These are phyloP conservation scores for Cercis canadensis DNA, from an alignment of 306 rosid species.

Conservation along the genomic window DNA sequence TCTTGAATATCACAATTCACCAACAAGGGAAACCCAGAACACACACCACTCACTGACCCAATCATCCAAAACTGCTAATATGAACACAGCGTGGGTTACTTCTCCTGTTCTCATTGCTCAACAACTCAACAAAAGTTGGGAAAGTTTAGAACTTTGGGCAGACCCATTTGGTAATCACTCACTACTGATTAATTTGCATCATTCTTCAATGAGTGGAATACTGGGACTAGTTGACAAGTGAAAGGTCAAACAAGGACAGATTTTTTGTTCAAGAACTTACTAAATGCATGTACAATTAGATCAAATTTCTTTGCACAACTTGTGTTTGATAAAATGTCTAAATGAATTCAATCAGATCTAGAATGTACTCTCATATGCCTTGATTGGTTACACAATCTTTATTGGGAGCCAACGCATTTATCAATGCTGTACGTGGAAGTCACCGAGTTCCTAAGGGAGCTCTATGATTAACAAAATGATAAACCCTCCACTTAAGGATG, in stretches of 20 bases:
- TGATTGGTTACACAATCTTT: neutral
- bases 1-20: too few relatives aligned
- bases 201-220: slow-evolving; percentile 33
- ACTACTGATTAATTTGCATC: slow-evolving; percentile 21
- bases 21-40: too few relatives aligned
- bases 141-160: neutral
- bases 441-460: slow-evolving; percentile 25
- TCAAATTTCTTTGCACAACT: neutral
- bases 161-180: neutral
- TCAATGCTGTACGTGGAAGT: slow-evolving; percentile 38
- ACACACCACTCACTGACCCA: too few relatives aligned
- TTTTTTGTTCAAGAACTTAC: slow-evolving; percentile 13
- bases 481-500: slow-evolving; percentile 33
- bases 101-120: too few relatives aligned
- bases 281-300: neutral
- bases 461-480: slow-evolving; percentile 41
- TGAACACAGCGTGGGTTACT: neutral
- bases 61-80: neutral
- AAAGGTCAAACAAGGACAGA: slow-evolving; percentile 39
- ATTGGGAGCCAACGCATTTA: slow-evolving; percentile 35
- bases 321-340: slow-evolving; percentile 22
- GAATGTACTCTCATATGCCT: too few relatives aligned
- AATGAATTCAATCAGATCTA: slow-evolving; percentile 7
- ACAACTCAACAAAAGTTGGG: too few relatives aligned
- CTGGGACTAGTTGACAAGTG: slow-evolving; percentile 47